These are phyloP conservation scores for Eucalyptus sp. DNA, from an alignment of 345 rosid genomes.

Conservation along the genomic window DNA sequence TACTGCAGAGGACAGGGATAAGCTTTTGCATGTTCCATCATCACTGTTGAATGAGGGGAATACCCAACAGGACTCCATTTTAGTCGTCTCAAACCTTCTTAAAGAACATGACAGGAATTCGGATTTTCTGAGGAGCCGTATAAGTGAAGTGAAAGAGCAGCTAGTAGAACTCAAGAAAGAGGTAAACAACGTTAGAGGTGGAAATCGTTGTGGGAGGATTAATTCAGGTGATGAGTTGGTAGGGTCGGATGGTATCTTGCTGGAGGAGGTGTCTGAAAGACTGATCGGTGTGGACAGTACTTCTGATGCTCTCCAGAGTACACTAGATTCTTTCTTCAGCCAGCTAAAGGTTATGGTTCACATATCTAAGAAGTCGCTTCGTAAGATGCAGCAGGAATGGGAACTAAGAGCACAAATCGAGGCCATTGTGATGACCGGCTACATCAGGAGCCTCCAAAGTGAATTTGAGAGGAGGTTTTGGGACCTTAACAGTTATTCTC, in stretches of 20 bases:
- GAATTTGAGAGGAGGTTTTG: conserved; percentile 35
- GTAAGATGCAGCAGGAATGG: conserved; percentile 39
- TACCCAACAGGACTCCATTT: background rate
- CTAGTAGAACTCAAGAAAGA: conserved; percentile 43
- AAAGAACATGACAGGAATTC: background rate
- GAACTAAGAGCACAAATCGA: conserved; percentile 37
- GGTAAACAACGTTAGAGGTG: conserved; percentile 26
- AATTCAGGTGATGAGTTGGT: conserved; percentile 15
- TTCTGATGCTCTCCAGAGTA: conserved; percentile 17
- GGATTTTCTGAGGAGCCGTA: conserved; percentile 26
- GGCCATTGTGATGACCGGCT: conserved; percentile 27
- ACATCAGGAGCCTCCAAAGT: conserved; percentile 34
- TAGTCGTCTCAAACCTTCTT: background rate
- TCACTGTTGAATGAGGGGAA: background rate
- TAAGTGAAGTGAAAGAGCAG: conserved; percentile 29
- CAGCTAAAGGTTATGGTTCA: conserved; percentile 7
- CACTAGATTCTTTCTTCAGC: conserved; percentile 18
- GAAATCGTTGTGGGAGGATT: conserved; percentile 11
- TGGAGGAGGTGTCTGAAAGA: conserved; percentile 20
- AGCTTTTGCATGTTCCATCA: background rate
- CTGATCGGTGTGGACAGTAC: conserved; percentile 18
- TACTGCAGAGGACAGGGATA: conserved; percentile 16
- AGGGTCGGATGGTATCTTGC: conserved; percentile 29
- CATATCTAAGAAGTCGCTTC: conserved; percentile 16
- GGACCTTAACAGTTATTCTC: conserved; percentile 21